Evolutionary conservation across 2,329 filamentous ascomycete genomes (phyloP), one percentile per base, ranked within the genome.

Genomic region (Trichoderma asperellum): DNA sequence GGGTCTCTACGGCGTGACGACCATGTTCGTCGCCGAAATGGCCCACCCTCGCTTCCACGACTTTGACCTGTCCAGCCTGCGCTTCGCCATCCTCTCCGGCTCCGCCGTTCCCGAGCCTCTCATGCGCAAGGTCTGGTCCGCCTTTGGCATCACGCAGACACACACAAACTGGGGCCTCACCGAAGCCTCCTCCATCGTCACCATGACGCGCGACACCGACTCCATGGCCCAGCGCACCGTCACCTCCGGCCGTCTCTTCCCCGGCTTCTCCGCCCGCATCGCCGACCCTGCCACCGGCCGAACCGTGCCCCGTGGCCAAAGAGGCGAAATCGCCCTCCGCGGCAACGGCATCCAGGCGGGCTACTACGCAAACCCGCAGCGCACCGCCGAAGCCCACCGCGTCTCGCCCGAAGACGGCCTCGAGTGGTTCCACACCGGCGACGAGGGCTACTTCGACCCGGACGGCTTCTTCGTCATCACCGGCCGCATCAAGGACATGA

Each of bases 401-500:
- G 21, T 37, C 27, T 62, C 59, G 2, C 29, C 59, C 8, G 59
- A 62, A 52, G 59, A 62, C 21, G 59, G 59, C 14, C 59, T 52
- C 5, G 53, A 59, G 4, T 97, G 93, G 93, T 94, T 96, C 91
- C 81, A 89, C 78, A 94, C 91, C 0, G 93, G 93, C 14, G 93
- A 97, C 73, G 93, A 97, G 81, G 93, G 92, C 4, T 81, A 82
- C 55, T 93, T 97, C 83, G 91, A 94, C 63, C 82, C 79, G 2
- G 86, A 93, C 27, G 93, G 93, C 0, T 96, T 93, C 75, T 86
- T 95, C 2, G 86, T 86, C 72, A 95, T 96, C 73, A 96, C 92
- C 0, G 92, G 92, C 2, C 84, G 92, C 2, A 93, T 95, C 74
- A 96, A 96, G 79, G 93, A 97, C 76, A 80, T 97, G 63, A 96